Percentiles rank a stretch among this genome's conserved stretches.
These are phyloP conservation scores for Candida taoyuanica DNA, from an alignment of 805 yeast genomes.

Conservation along the genomic window DNA sequence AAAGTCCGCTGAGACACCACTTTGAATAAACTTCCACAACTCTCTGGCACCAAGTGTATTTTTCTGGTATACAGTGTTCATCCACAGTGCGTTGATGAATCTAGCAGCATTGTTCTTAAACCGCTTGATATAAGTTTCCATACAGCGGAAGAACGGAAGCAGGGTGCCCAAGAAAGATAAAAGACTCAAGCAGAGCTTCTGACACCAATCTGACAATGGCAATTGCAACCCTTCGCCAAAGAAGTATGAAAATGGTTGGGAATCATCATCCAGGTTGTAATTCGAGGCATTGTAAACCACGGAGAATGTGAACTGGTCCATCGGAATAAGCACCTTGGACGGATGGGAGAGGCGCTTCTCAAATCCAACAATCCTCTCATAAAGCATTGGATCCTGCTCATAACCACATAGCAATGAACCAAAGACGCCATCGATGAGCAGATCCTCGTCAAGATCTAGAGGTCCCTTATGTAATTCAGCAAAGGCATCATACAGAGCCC, in stretches of 20 bases:
- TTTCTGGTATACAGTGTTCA: slow-evolving; percentile 23
- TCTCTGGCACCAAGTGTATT: slow-evolving; percentile 16
- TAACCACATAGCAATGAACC: slow-evolving; percentile 36
- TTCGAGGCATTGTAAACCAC: slow-evolving; percentile 10
- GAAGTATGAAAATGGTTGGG: not conserved
- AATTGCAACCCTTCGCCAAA: not conserved
- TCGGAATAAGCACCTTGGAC: slow-evolving; percentile 5
- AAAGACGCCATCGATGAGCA: slow-evolving; percentile 35
- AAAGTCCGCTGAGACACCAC: not conserved
- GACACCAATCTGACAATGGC: slow-evolving; percentile 13
- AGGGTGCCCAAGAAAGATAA: slow-evolving; percentile 2
- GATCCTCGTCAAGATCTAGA: slow-evolving; percentile 17
- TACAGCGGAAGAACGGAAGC: slow-evolving; percentile 1
- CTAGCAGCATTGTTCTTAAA: slow-evolving; percentile 24
- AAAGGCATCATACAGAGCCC: slow-evolving; percentile 29
- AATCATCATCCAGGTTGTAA: not conserved
- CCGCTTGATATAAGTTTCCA: slow-evolving; percentile 9
- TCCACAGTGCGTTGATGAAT: slow-evolving; percentile 28
- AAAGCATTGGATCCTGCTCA: slow-evolving; percentile 10
- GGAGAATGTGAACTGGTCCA: slow-evolving; percentile 18
- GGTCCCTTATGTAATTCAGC: slow-evolving; percentile 15
- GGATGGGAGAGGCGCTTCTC: slow-evolving; percentile 14
- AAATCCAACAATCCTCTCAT: slow-evolving; percentile 11
- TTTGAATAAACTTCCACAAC: slow-evolving; percentile 5
- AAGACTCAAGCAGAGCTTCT: slow-evolving; percentile 9